Base-by-base conservation (phyloP, 2,329 filamentous ascomycete species). In the Fusarium abutilonis region DNA sequence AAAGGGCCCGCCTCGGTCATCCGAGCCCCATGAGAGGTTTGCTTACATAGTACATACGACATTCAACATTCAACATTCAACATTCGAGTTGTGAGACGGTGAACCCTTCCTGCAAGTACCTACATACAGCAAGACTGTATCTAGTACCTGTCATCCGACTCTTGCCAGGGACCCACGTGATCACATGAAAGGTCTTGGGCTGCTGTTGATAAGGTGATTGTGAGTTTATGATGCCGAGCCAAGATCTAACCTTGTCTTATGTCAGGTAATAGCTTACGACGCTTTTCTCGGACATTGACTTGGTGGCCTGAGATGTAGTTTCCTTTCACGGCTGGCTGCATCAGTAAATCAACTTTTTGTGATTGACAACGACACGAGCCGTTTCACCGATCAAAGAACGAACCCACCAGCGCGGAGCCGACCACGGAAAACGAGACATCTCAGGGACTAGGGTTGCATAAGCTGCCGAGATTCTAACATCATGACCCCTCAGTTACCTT, bases 81-180 rank as follows among this genome's bases (percentile, higher is more conserved):
- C 47, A 11, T 46, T 56, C 46, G 52, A 61, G 59, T 10, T 29
- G 8, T 29, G 10, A 9, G 28, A 29, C 21, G 21, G 21, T 23
- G 21, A 23, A 23, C 21, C 21, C 21, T 23, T 23, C 4, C 21
- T 23, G 21, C 21, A 23, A 23, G 21, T 23, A 23, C 21, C 4
- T 23, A 23, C 21, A 23, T 23, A 23, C 21, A 23, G 6, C 21
- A 23, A 6, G 4, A 23, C 6, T 4, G 21, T 23, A 23, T 23
- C 21, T 23, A n/a, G 28, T 15, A 39, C 45, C 46, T 45, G 53
- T 51, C 62, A 61, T 52, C 62, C 48, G 52, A 55, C 38, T 53
- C 41, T 52, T 40, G 39, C 60, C 44, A 53, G 29, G 35, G 32
- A 36, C 60, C 63, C 67, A 70, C 65, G 67, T 67, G 67, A 70